Conservation (phyloP, 2,329 filamentous ascomycete genomes). For the Huntiella bhutanensis region DNA sequence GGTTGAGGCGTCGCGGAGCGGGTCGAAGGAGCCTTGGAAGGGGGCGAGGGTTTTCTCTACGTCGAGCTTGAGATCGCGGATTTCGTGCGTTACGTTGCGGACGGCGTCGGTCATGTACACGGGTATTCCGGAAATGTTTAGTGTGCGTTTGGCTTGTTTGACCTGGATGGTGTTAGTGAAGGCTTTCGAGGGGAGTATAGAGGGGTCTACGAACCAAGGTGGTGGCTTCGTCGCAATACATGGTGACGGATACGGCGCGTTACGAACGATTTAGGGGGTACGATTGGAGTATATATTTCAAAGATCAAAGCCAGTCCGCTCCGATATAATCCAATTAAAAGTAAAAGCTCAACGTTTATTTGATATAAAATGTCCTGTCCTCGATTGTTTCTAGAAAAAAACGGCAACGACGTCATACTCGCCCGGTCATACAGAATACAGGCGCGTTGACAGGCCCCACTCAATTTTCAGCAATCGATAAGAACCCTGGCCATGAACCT, state of each 20-base stretch:
- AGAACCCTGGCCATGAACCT: too few relatives aligned
- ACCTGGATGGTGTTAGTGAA: slow-evolving; percentile 34
- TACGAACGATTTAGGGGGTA: background rate
- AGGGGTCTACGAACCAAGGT: slow-evolving; percentile 8
- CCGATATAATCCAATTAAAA: too few relatives aligned
- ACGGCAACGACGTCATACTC: too few relatives aligned
- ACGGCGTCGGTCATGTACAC: slow-evolving; percentile 87
- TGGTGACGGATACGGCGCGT: background rate
- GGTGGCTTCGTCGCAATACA: slow-evolving; percentile 13
- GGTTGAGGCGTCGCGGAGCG: slow-evolving; percentile 59
- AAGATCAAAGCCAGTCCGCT: too few relatives aligned
- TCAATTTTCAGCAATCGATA: too few relatives aligned
- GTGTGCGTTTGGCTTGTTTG: slow-evolving; percentile 87
- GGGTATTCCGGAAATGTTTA: slow-evolving; percentile 68
- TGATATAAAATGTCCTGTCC: too few relatives aligned
- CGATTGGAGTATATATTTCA: too few relatives aligned
- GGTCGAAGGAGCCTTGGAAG: slow-evolving; percentile 72
- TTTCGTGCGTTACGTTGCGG: slow-evolving; percentile 71
- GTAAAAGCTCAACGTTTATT: too few relatives aligned
- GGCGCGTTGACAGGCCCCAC: too few relatives aligned
- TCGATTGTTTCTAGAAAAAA: too few relatives aligned
- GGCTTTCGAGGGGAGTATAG: background rate
- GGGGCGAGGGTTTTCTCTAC: slow-evolving; percentile 61
- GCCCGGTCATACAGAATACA: too few relatives aligned
- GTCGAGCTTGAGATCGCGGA: slow-evolving; percentile 81